phyloP scores from a whole-genome alignment of 768 basidiomycete genomes.

The Suillus discolor region DNA sequence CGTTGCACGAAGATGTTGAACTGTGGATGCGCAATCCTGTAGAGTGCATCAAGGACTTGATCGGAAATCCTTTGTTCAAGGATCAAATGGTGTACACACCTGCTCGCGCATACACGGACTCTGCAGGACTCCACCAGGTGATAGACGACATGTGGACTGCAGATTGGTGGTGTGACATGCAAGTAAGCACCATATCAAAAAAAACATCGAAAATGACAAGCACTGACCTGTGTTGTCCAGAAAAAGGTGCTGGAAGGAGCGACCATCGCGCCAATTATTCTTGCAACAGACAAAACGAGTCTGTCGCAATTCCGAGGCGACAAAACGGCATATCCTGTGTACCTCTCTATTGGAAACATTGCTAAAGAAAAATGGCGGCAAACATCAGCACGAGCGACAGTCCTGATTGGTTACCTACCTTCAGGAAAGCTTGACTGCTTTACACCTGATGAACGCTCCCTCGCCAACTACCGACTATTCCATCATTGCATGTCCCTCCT shows the following conservation, averaged over 20 bases:
- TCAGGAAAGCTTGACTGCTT: constrained; percentile 13
- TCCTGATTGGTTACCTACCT: constrained; percentile 13
- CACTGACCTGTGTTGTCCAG: too few species aligned
- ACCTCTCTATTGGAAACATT: constrained; percentile 28
- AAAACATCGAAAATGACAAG: too few species aligned
- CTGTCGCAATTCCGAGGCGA: constrained; percentile 40
- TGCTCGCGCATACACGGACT: too few species aligned
- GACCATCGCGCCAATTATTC: too few species aligned
- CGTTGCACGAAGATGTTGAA: constrained; percentile 19
- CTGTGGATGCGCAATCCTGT: constrained; percentile 20
- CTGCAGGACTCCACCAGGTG: too few species aligned
- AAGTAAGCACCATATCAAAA: too few species aligned
- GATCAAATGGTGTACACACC: too few species aligned
- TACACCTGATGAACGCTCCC: neutral
- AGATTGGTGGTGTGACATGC: too few species aligned
- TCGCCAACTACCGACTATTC: constrained; percentile 22
- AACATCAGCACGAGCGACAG: constrained; percentile 12
- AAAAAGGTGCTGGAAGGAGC: too few species aligned
- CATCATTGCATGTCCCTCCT: constrained; percentile 23
- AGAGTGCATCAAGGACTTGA: too few species aligned
- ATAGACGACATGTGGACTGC: too few species aligned
- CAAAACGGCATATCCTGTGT: constrained; percentile 27
- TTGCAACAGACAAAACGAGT: constrained; percentile 41
- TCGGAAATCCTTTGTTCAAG: too few species aligned
- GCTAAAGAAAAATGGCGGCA: constrained; percentile 17